Percentiles rank a stretch among this genome's conserved stretches.
phyloP scores from a whole-genome alignment of 257 asterid species.

The Ocimum tenuiflorum region DNA sequence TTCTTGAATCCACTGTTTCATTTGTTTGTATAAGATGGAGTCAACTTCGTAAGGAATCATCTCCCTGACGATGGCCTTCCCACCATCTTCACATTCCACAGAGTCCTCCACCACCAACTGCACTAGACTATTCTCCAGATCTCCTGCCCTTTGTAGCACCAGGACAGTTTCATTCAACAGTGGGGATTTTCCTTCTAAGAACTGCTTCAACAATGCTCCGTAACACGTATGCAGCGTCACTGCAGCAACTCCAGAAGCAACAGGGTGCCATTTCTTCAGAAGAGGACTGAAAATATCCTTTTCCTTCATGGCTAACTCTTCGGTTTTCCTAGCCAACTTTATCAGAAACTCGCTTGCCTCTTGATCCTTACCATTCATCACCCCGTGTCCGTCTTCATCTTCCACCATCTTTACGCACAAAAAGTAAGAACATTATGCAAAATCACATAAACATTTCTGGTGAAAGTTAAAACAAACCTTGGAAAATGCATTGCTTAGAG shows the following conservation, averaged over 20 bases:
- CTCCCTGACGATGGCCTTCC: conserved; percentile 61
- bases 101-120: conserved; percentile 77
- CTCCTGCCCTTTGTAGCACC: conserved; percentile 66
- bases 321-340: conserved; percentile 51
- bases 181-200: conserved; percentile 33
- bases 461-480: too few species aligned
- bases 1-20: conserved; percentile 70
- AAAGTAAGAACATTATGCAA: too few species aligned
- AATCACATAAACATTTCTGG: too few species aligned
- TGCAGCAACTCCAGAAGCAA: conserved; percentile 62
- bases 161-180: conserved; percentile 41
- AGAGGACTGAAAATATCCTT: conserved; percentile 47
- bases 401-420: conserved; percentile 55
- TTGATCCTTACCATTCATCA: conserved; percentile 31
- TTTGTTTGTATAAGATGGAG: conserved; percentile 32
- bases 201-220: conserved; percentile 61
- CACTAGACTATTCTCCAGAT: conserved; percentile 62
- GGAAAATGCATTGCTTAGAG: conserved; percentile 42
- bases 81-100: conserved; percentile 74
- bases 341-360: conserved; percentile 56
- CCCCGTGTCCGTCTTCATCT: conserved; percentile 28
- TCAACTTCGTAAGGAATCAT: conserved; percentile 95
- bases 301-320: conserved; percentile 53
- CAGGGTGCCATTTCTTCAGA: conserved; percentile 78
- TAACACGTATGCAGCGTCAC: conserved; percentile 66